Base-by-base conservation (phyloP, 2,329 filamentous ascomycete genomes). In the Cryphonectria parasitica region DNA sequence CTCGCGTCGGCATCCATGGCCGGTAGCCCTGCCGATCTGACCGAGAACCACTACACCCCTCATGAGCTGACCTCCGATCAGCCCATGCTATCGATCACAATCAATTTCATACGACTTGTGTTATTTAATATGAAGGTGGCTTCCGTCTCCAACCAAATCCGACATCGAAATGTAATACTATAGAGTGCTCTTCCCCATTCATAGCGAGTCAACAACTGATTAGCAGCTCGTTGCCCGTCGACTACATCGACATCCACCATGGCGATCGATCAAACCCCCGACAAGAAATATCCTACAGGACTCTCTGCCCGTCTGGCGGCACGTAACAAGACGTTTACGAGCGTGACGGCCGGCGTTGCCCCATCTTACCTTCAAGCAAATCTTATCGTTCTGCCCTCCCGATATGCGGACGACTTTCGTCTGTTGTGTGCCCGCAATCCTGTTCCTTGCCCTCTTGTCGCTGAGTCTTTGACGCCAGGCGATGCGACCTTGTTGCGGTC, bases 381-480 rank as follows among this genome's bases (percentile, higher is more conserved):
- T 74, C 81, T 91, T 52, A 83, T 91, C 54, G 82, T 90, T 15
- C 81, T 91, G 0, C 88, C 88, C 0, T 85, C 83, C 1, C 77
- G 80, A 43, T 87, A 89, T 76, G 88, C 89, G 17, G 66, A 79
- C 25, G 86, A 90, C 76, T 91, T 90, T 77, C 83, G 85, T 17
- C 77, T 83, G 25, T 84, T 91, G 34, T 91, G 89, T 77, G 81
- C 82, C 1, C 83, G 88, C 64, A 91, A 91, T 73, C 87, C 89
- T 2, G 88, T 90, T 0, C 85, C 89, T 0, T 91, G 89, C 74
- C 89, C 89, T 0, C 79, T 91, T 0, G 80, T 91, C 13, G 88
- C 85, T 17, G 85, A 87, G 75, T 88, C 85, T 3, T 78, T 79
- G 0, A 60, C 73, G 0, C 78, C 81, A 0, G 88, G 88, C 3